Evolutionary conservation across 495 filamentous ascomycete genomes (phyloP).

Genomic region (Cercophora samala): DNA sequence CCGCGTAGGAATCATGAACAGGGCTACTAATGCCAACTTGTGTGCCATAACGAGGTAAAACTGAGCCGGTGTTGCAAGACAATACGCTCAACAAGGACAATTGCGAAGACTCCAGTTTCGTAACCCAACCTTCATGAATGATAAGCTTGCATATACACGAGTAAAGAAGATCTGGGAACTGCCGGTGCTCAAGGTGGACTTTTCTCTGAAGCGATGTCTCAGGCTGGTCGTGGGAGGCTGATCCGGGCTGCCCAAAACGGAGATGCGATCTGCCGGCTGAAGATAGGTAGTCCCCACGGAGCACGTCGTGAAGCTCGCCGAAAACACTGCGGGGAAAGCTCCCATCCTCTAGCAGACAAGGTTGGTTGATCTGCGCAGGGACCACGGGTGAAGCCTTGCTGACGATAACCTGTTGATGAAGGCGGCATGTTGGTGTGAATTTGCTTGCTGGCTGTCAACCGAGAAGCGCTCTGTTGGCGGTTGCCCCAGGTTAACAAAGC

Average conservation of each 20-base stretch:
- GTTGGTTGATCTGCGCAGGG: conserved; percentile 13
- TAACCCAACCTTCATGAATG: no score
- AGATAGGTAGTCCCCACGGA: conserved; percentile 19
- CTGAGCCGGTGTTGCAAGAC: no score
- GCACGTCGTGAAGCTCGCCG: conserved; percentile 1
- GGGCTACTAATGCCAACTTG: not conserved
- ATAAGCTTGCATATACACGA: no score
- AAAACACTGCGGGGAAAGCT: conserved; percentile 10
- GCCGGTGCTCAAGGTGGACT: not conserved
- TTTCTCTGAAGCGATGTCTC: conserved; percentile 21
- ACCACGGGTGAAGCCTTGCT: not conserved
- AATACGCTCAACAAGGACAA: no score
- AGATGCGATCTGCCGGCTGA: conserved; percentile 19
- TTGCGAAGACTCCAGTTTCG: no score
- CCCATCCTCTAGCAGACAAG: not conserved
- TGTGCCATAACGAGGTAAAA: no score
- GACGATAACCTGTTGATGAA: not conserved
- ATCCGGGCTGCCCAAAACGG: conserved; percentile 29
- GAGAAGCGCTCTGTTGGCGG: not conserved
- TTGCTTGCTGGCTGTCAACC: not conserved
- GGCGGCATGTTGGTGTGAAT: not conserved
- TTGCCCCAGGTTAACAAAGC: not conserved
- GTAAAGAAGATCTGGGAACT: no score
- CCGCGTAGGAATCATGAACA: not conserved
- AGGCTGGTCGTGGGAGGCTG: conserved; percentile 17